Evolutionary conservation across 768 basidiomycete genomes (phyloP), one percentile per base, ranked within the genome.

Genomic region (Udeniomyces megalosporus): DNA sequence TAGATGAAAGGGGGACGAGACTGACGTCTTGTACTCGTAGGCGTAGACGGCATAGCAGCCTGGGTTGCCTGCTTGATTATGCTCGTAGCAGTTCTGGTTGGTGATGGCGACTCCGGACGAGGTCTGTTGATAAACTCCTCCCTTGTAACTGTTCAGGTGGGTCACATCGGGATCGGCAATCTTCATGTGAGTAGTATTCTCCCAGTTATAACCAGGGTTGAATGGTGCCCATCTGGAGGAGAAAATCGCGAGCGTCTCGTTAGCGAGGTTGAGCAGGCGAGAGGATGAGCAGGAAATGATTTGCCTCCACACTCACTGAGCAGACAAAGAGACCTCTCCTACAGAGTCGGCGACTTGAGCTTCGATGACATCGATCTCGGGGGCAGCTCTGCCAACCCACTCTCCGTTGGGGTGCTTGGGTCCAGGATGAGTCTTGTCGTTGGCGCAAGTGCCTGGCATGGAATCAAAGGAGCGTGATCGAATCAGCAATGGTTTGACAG

Each of bases 341-440:
- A 55, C 26, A 15, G 45, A 24, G 29, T 38, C 47, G 1, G 31
- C 45, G 24, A 44, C 52, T 71, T 90, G 85, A 0, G 88, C 82
- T 75, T 97, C 92, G 62, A 93, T 70, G 62, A 97, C 78, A 73
- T 96, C 92, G 67, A 96, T 90, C 58, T 97, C 92, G 1, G 93
- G 92, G 1, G 85, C 86, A 31, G 82, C 81, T 54, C 92, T 81
- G n/a, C 84, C 87, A 12, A 69, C 67, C 51, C 50, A 65, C 0
- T 42, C 28, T 26, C 63, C 63, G 50, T 65, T 45, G 34, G 73
- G 77, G 58, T 78, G 77, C 48, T 69, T 77, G 4, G 92, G 92
- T 67, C 60, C 60, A 46, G 53, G 60, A 32, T 61, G 51, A 14
- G 60, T 61, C 20, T 42, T 73, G 78, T 60, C 78, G 77, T 47